Base-by-base conservation (phyloP, 768 basidiomycete genomes). In the Hygrophoropsis aurantiaca region DNA sequence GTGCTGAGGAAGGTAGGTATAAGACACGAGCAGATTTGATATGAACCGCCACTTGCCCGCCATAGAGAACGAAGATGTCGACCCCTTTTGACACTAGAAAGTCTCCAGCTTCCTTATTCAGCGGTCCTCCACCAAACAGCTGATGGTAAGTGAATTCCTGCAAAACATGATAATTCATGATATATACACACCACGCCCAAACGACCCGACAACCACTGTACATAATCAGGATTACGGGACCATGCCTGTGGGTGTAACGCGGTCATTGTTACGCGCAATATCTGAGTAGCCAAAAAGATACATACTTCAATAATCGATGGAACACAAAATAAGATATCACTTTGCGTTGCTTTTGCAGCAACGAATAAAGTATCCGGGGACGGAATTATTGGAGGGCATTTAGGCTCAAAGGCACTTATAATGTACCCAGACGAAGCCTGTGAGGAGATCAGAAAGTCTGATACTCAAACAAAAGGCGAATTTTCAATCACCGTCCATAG, bases 111-210 rank as follows among this genome's bases (percentile, higher is more conserved):
- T 57, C 59, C 44, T 65, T 52, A 11, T 68, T 62, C 4, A 76
- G 42, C 9, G 73, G 67, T 0, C 70, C 74, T n/a, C 74, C 73
- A 13, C 64, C 69, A 39, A 57, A 74, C 0, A 54, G 6, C 74
- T 75, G 20, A 11, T 2, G 19, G 3, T 40, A 8, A 24, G 10
- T 45, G 3, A 6, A 2, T 26, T 42, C 7, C 23, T 18, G 18
- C 7, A 52, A 36, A 38, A 60, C 61, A 4, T n/a, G n/a, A n/a
- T n/a, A n/a, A n/a, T n/a, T n/a, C n/a, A n/a, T n/a, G n/a, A n/a
- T n/a, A 57, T 24, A 11, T 24, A 41, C 11, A 37, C 39, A 30
- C 27, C 4, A 61, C 40, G 7, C 21, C 44, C 35, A 42, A 48
- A 11, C 60, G 34, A 8, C 19, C 19, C 5, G 33, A 24, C 13